phyloP scores from a whole-genome alignment of 192 early-diverging fungal species.

The Podila epicladia region DNA sequence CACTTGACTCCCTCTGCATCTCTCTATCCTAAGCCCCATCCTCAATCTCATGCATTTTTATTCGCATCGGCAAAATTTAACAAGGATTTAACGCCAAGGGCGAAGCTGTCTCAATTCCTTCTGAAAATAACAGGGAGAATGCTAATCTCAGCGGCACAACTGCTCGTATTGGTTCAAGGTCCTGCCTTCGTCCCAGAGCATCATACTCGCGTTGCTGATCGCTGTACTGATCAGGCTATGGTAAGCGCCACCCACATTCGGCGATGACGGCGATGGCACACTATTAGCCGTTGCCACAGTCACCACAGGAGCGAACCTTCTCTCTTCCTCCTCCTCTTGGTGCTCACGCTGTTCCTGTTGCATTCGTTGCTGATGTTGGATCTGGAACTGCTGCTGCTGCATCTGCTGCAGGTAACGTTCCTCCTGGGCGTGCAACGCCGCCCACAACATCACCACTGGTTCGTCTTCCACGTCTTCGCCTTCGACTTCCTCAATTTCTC shows the following conservation, averaged over 20 bases:
- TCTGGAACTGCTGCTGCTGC: slow-evolving; percentile 19
- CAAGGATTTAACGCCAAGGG: too few species aligned
- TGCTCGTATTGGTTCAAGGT: slow-evolving; percentile 31
- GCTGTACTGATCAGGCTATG: slow-evolving; percentile 38
- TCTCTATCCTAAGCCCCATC: too few species aligned
- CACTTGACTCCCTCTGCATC: too few species aligned
- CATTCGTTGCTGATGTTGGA: not conserved
- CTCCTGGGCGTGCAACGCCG: slow-evolving; percentile 34
- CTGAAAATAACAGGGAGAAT: not conserved
- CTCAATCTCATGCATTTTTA: too few species aligned
- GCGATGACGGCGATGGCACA: not conserved
- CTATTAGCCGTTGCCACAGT: not conserved
- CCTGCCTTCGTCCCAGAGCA: slow-evolving; percentile 40
- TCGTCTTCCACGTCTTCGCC: slow-evolving; percentile 24
- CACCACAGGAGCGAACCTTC: not conserved
- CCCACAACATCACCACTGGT: slow-evolving; percentile 40
- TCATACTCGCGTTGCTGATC: slow-evolving; percentile 47
- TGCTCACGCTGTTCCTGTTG: not conserved
- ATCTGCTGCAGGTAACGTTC: slow-evolving; percentile 45
- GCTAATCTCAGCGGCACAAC: slow-evolving; percentile 22
- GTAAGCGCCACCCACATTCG: slow-evolving; percentile 19
- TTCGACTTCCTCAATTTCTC: slow-evolving; percentile 1
- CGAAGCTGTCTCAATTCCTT: not conserved
- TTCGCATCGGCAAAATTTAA: too few species aligned
- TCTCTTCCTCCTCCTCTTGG: slow-evolving; percentile 5